Conservation (phyloP, 495 filamentous ascomycete species). For the Chaetomium cochliodes region DNA sequence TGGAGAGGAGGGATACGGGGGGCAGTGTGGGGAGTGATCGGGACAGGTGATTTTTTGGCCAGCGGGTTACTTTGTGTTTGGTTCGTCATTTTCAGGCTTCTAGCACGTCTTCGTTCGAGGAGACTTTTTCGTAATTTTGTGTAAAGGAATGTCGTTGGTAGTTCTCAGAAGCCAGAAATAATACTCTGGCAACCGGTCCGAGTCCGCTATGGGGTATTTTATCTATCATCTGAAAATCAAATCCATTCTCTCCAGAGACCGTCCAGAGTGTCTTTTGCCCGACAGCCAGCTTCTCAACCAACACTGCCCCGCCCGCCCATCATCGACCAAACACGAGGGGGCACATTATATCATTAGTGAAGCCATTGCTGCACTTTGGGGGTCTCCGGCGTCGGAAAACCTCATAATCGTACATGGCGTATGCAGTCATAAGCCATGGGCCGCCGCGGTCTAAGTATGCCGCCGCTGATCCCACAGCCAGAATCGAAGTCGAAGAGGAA, state of each 20-base stretch:
- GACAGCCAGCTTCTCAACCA: not conserved
- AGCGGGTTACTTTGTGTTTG: not conserved
- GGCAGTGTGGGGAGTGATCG: constrained; percentile 20
- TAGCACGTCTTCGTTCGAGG: not conserved
- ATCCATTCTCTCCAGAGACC: not conserved
- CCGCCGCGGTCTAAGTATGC: not conserved
- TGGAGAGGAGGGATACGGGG: constrained; percentile 32
- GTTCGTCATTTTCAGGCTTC: not conserved
- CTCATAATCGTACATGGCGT: constrained; percentile 14
- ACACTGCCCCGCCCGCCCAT: not conserved
- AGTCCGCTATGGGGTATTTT: constrained; percentile 14
- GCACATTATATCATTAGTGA: constrained; percentile 16
- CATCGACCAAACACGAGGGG: not conserved
- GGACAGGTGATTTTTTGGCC: constrained; percentile 5
- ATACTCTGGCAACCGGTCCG: not conserved
- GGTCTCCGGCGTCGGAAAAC: constrained; percentile 7
- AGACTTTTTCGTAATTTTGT: not conserved
- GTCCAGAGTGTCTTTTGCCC: not conserved
- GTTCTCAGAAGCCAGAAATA: not conserved
- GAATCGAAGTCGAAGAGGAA: constrained; percentile 1
- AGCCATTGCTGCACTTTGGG: constrained; percentile 13
- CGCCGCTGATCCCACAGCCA: not conserved
- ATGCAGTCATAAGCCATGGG: constrained; percentile 15
- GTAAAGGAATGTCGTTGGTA: not conserved
- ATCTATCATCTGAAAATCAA: constrained; percentile 10